Base-by-base conservation (phyloP, 148 eudicot genomes). In the Nyssa sinensis region DNA sequence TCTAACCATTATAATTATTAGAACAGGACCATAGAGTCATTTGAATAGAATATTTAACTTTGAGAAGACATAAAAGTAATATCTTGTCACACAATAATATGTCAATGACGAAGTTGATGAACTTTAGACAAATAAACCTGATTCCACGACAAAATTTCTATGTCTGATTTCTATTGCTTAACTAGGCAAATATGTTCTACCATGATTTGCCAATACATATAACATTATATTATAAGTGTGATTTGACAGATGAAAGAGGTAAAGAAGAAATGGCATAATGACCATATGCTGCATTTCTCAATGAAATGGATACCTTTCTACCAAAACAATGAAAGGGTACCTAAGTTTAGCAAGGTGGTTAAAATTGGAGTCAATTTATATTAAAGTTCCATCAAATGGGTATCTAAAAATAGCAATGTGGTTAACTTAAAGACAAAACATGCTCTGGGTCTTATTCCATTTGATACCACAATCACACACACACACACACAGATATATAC, bases 161-260 rank as follows among this genome's bases (percentile, higher is more conserved):
- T n/a, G n/a, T n/a, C n/a, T n/a, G n/a, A n/a, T n/a, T n/a, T n/a
- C n/a, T n/a, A n/a, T n/a, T n/a, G n/a, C n/a, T n/a, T n/a, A n/a
- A n/a, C n/a, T 32, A 7, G 24, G 24, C 24, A 63, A 63, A 63
- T 30, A 23, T 63, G 19, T 32, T 31, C 0, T 63, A 63, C 66
- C 66, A 17, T 37, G 51, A 10, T 9, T 4, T 6, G 8, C 24
- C 19, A 12, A 6, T 35, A 37, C 5, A 66, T 35, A n/a, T 29
- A 66, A 16, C 29, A 34, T 65, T 65, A 34, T 35, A 4, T 33
- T 65, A n/a, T n/a, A n/a, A n/a, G n/a, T 65, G 49, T 65, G 68
- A 65, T 65, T 65, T n/a, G 68, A 34, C n/a, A 28, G 68, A 0
- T 34, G 12, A 34, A 32, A 63, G 34, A 4, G 24, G 1, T 8